A percentile compares a stretch with the other conserved stretches of the same genome.
phyloP scores from a whole-genome alignment of 768 basidiomycete species.

The Strobilomyces echinocephalus region DNA sequence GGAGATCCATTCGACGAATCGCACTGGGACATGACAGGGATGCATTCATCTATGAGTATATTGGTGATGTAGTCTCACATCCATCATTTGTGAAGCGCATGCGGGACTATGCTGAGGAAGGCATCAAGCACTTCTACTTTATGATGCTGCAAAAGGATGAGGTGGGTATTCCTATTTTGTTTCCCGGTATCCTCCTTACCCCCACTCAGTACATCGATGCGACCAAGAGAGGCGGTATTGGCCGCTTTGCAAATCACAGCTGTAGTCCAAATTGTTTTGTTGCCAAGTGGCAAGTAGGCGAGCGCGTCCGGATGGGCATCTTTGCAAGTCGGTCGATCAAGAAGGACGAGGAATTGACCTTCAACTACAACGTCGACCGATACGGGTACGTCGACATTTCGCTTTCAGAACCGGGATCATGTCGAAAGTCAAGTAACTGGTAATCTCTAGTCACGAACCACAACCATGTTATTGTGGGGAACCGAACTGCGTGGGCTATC shows the following conservation, averaged over 20 bases:
- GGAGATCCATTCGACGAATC: constrained; percentile 2
- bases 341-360: constrained; percentile 87
- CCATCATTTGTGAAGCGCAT: constrained; percentile 87
- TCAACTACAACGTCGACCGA: constrained; percentile 99
- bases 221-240: constrained; percentile 93
- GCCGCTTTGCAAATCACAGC: constrained; percentile 96
- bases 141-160: constrained; percentile 99
- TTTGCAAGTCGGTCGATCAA: constrained; percentile 82
- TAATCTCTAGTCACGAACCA: constrained; percentile 70
- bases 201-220: constrained; percentile 85
- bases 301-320: constrained; percentile 92
- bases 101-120: constrained; percentile 88
- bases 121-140: constrained; percentile 96
- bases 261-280: constrained; percentile 98
- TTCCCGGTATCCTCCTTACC: background rate
- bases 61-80: constrained; percentile 92
- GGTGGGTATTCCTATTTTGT: constrained; percentile 42
- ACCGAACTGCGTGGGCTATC: constrained; percentile 89
- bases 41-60: constrained; percentile 92
- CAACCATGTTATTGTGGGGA: constrained; percentile 96
- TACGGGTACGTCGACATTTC: constrained; percentile 68
- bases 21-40: constrained; percentile 50
- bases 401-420: background rate
- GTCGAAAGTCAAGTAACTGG: background rate
- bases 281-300: constrained; percentile 93